Base-by-base conservation (phyloP, 768 basidiomycete genomes). In the Tremella yokohamensis region DNA sequence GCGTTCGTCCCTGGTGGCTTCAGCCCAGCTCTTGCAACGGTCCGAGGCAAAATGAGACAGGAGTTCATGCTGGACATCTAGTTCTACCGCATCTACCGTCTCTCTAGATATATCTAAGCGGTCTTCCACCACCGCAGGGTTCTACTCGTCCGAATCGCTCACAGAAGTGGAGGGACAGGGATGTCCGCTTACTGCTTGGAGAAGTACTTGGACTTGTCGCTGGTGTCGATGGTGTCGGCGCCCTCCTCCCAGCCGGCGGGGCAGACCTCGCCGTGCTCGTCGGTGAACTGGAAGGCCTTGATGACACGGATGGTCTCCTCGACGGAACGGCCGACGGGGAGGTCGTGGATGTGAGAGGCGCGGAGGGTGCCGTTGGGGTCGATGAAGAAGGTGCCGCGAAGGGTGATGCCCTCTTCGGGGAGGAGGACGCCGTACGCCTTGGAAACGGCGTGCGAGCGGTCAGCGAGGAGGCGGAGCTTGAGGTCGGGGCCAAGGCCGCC, bases 311-410 rank as follows among this genome's bases (percentile, higher is more conserved):
- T 66, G 1, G 91, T 92, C 80, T 96, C 92, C 38, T 91, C 90
- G 54, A 94, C 91, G 2, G 89, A 91, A 53, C 92, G 88, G n/a
- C 92, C 92, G 49, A 94, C 90, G 13, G 91, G 89, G 40, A 93
- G 83, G 77, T 96, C 92, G 73, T 94, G 94, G 61, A 94, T 81
- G 54, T 64, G 64, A 24, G 54, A 40, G 18, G 66, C 68, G 34
- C 68, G 60, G 56, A 70, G 63, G 51, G 59, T 70, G 55, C 66
- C 66, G 42, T 67, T 63, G 58, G 70, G 70, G 66, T 72, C 73
- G 57, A 74, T 74, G 63, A 74, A 64, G 68, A 74, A 74, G 45
- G 70, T 69, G 22, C 73, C 92, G 57, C 92, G 87, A 57, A 94
- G 84, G 9, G 91, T 84, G 65, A 94, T 84, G 34, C 92, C 92